These are phyloP conservation scores for Candida hungchunana DNA, from an alignment of 805 yeast genomes.

Conservation along the genomic window DNA sequence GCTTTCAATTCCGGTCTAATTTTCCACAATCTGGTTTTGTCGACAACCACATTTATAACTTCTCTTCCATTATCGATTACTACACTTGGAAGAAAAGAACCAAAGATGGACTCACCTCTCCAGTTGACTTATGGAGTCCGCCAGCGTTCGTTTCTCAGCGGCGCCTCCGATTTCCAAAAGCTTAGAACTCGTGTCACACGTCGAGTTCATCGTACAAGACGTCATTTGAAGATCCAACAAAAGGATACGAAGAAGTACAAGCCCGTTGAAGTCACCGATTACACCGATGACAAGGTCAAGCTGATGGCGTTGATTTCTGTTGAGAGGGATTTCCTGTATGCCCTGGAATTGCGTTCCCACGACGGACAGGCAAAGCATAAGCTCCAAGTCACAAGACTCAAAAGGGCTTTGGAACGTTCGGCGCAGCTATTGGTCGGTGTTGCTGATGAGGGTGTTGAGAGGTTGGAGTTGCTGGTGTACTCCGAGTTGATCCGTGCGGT, in stretches of 20 bases:
- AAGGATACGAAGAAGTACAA: constrained; percentile 64
- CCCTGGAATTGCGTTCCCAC: constrained; percentile 57
- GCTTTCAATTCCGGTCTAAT: no score
- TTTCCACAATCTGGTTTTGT: no score
- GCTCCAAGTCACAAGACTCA: constrained; percentile 60
- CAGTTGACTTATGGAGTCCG: constrained; percentile 46
- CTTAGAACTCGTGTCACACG: constrained; percentile 62
- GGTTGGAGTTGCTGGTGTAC: constrained; percentile 36
- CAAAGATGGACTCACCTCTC: constrained; percentile 23
- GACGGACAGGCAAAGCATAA: constrained; percentile 34
- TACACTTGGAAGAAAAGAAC: no score
- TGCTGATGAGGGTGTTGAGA: constrained; percentile 34
- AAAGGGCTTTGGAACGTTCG: constrained; percentile 49
- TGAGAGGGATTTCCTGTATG: constrained; percentile 72
- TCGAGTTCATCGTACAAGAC: constrained; percentile 60
- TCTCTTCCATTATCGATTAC: no score
- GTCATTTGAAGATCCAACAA: constrained; percentile 55
- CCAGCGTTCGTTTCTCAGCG: constrained; percentile 54
- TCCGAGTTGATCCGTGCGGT: constrained; percentile 51
- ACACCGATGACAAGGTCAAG: constrained; percentile 49
- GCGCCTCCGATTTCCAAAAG: constrained; percentile 64
- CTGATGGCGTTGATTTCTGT: constrained; percentile 58
- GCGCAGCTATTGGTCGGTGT: constrained; percentile 35
- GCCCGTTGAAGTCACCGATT: no score
- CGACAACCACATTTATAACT: no score